A percentile compares a stretch with the other conserved stretches of the same genome.
Conservation (phyloP, 495 filamentous ascomycete genomes). For the Penicillium mononematosum region DNA sequence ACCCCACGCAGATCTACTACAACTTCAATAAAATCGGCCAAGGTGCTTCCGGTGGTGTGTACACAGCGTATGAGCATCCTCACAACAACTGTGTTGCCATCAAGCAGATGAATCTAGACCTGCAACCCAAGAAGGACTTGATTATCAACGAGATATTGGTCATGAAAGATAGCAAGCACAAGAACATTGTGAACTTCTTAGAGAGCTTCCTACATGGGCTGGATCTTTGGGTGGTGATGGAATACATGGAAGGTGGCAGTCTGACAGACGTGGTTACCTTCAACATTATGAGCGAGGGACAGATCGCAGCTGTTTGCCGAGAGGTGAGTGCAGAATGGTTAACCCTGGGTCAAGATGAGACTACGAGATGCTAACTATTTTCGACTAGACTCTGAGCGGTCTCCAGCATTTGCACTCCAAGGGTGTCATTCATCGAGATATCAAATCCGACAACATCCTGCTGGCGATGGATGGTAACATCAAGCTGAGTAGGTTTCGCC, state of each 20-base stretch:
- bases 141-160: constrained; percentile 99
- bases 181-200: constrained; percentile 98
- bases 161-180: constrained; percentile 98
- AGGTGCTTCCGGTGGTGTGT: constrained; percentile 95
- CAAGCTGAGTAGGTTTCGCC: constrained; percentile 78
- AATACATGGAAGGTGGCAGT: constrained; percentile 98
- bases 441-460: constrained; percentile 97
- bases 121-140: constrained; percentile 97
- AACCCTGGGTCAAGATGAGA: neutral
- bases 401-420: constrained; percentile 96
- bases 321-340: constrained; percentile 56
- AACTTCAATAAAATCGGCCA: constrained; percentile 95
- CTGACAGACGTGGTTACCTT: constrained; percentile 97
- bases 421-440: constrained; percentile 96
- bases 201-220: constrained; percentile 87
- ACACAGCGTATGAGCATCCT: constrained; percentile 80
- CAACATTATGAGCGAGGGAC: constrained; percentile 96
- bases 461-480: constrained; percentile 95
- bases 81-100: constrained; percentile 90
- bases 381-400: constrained; percentile 70
- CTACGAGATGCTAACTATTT: constrained; percentile 12
- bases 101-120: constrained; percentile 99
- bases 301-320: constrained; percentile 92
- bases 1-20: constrained; percentile 83
- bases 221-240: constrained; percentile 98